These are phyloP conservation scores for Pezicula rhizophila DNA, from an alignment of 2,329 filamentous ascomycete genomes.

Conservation along the genomic window DNA sequence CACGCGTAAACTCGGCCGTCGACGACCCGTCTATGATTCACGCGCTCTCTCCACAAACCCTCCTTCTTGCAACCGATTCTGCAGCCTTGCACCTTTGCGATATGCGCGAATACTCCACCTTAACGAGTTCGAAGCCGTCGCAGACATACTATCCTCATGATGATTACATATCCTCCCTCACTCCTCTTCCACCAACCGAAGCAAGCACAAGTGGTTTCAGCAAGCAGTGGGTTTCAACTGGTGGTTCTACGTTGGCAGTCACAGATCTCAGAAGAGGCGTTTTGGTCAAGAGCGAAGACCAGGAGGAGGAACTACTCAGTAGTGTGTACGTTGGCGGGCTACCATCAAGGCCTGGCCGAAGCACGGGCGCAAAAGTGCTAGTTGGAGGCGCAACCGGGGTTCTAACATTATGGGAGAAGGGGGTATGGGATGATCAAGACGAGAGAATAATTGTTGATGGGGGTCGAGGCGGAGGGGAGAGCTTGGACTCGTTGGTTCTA, in stretches of 20 bases:
- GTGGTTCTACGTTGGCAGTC: conserved; percentile 83
- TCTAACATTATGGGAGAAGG: conserved; percentile 88
- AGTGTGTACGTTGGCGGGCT: conserved; percentile 73
- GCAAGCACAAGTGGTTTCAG: conserved; percentile 82
- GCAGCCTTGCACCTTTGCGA: conserved; percentile 86
- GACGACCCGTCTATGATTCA: conserved; percentile 80
- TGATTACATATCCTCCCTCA: conserved; percentile 87
- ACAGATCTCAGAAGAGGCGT: conserved; percentile 85
- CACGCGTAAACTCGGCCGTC: conserved; percentile 36
- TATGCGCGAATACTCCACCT: conserved; percentile 54
- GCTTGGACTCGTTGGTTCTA: conserved; percentile 69
- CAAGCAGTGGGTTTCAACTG: conserved; percentile 93
- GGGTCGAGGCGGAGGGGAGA: conserved; percentile 61
- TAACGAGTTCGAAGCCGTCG: conserved; percentile 56
- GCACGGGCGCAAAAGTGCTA: conserved; percentile 68
- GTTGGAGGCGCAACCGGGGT: conserved; percentile 74
- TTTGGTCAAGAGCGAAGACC: conserved; percentile 83
- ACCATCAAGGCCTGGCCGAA: conserved; percentile 52
- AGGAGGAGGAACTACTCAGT: conserved; percentile 88
- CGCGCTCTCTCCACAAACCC: conserved; percentile 76
- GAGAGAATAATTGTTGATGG: conserved; percentile 75
- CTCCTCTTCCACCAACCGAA: conserved; percentile 71
- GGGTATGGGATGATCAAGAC: conserved; percentile 91
- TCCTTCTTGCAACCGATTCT: conserved; percentile 87
- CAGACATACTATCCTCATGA: conserved; percentile 83